Base-by-base conservation (phyloP, 1,284 basidiomycete species). In the Ceratobasidium sp. region DNA sequence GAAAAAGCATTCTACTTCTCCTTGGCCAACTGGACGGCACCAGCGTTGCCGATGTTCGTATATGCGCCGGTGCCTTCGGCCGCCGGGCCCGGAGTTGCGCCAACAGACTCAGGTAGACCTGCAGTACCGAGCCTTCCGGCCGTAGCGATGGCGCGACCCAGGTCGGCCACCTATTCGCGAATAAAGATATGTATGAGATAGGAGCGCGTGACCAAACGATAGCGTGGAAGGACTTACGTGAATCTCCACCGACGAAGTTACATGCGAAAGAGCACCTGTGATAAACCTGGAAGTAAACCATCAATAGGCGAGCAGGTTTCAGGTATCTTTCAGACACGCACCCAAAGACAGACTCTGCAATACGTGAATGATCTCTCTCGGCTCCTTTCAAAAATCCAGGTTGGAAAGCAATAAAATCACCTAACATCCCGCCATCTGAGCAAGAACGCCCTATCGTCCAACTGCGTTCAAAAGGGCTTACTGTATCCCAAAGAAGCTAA, bases 401-500 rank as follows among this genome's bases (percentile, higher is more conserved):
- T 19, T 89, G 85, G 81, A 93, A 89, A 62, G 93, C 81, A 76
- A 93, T 88, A 0, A 89, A 89, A 59, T 93, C 90, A 14, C 82
- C 79, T 71, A 41, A 5, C 11, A 41, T 41, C 36, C 14, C 9
- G 29, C 24, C 22, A 44, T 47, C 36, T 44, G 29, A 22, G 11
- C 17, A 45, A n/a, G n/a, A 5, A 41, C 11, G 36, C 36, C 4
- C 36, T 29, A 27, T 22, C 22, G 59, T 54, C 91, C 51, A 41
- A n/a, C 7, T 8, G 9, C 22, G 22, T 31, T 60, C 27, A 19
- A 33, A n/a, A n/a, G 44, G 9, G 54, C 67, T 59, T 60, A 71
- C 67, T 71, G 80, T 93, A 95, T 8, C 90, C 91, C 6, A 93
- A 81, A 1, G 80, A 81, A 0, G 91, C 89, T 9, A 95, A 84